Evolutionary conservation across 2,329 filamentous ascomycete species (phyloP), one percentile per base, ranked within the genome.

Genomic region (Cordyceps cicadae): DNA sequence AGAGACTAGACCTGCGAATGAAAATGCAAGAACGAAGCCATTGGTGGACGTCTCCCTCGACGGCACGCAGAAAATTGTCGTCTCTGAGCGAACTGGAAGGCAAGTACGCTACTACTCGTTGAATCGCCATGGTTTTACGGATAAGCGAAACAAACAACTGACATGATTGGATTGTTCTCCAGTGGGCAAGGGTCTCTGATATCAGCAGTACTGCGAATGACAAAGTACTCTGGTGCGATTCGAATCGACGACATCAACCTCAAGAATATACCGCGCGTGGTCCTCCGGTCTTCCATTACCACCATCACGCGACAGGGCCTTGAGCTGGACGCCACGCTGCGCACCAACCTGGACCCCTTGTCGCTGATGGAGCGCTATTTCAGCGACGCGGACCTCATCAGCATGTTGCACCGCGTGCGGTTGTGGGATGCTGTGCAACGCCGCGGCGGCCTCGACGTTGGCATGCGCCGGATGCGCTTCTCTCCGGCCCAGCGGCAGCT

Each of bases 241-340:
- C 14, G 52, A 43, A 21, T 64, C 21, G 59, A 65, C 59, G 62
- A 60, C n/a, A 26, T 37, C 51, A 12, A 58, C 7, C 51, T 7
- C 15, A 55, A 3, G 56, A 56, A 1, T 39, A 39, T 26, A 49
- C 63, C 15, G 54, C 51, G 15, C 21, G 60, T 21, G 0, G 54
- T 65, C 2, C 21, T 71, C 11, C 65, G 70, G 3, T 63, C 65
- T 1, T 69, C 67, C 12, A 69, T 72, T 17, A 62, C 70, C 11
- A 64, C 66, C 0, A 64, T 71, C 0, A 55, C 70, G 0, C 70
- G 71, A 46, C 69, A 71, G 14, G 61, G 66, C 2, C 46, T 62
- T 6, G 57, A 48, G 9, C 17, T 64, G 1, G 48, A 41, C 4
- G 56, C 56, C 0, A 58, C 49, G 5, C 46, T 64, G 0, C 59